Evolutionary conservation across 352 stramenopile genomes (phyloP), one percentile per base, ranked within the genome.

Genomic region (Pythium dissimile): DNA sequence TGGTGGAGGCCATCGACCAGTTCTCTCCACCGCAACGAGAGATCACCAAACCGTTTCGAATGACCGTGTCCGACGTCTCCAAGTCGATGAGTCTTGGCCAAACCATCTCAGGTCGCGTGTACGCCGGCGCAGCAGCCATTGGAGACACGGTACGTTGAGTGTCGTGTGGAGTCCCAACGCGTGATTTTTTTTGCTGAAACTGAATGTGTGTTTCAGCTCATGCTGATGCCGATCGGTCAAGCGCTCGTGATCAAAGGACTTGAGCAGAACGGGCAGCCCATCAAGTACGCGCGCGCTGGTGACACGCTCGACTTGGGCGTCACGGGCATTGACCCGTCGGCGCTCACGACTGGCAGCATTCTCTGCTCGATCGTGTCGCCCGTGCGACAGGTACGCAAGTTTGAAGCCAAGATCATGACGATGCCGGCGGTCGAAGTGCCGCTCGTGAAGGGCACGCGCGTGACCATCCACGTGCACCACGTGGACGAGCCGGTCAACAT

Each of bases 321-420:
- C 52, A 81, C 72, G 27, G 77, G 77, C 35, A 92, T 94, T 32
- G 85, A 94, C 38, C 69, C 76, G 4, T 77, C 69, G 2, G 79
- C 77, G 18, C 56, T 93, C 38, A 90, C 72, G 54, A 92, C 76
- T 9, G 84, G 86, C 23, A 92, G 84, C 53, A 92, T 95, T 45
- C 47, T 95, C 42, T 95, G 84, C 59, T 94, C 86, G 8, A 77
- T 94, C 49, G 72, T 75, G 42, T 89, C 77, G 10, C 86, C 86
- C 0, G 81, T 95, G 57, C 74, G 72, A 9, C 73, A 88, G 6
- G 85, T 82, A 16, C 76, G 73, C 21, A 76, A 75, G 45, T 93
- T 95, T 31, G 84, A 95, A 59, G 84, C 84, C 44, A 92, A 95
- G 78, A 95, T 95, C 62, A 92, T 94, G 80, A 94, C 84, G 1